phyloP scores from a whole-genome alignment of 805 yeast genomes.

The Hanseniaspora lachancei region DNA sequence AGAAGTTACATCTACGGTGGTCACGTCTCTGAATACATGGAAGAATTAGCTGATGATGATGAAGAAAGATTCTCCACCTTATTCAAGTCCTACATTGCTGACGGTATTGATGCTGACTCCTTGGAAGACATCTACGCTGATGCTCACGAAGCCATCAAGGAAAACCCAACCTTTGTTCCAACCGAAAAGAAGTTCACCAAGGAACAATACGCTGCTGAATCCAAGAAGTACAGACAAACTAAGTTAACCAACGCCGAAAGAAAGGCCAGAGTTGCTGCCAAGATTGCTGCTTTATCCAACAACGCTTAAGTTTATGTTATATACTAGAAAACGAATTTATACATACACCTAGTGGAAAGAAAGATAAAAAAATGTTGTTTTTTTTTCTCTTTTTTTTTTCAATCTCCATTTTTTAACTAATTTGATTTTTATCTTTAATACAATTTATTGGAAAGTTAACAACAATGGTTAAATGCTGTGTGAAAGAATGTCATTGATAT shows the following conservation, averaged over 20 bases:
- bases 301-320: conserved; percentile 18
- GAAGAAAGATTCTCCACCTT: conserved; percentile 96
- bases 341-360: background rate
- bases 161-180: conserved; percentile 81
- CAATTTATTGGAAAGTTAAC: background rate
- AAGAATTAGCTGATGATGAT: conserved; percentile 99
- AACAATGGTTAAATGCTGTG: too few species aligned
- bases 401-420: background rate
- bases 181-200: conserved; percentile 87
- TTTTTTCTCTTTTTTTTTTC: background rate
- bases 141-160: conserved; percentile 95
- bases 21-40: conserved; percentile 99
- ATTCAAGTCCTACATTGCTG: conserved; percentile 92
- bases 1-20: conserved; percentile 99
- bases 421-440: background rate
- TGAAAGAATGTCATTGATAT: too few species aligned
- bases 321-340: background rate
- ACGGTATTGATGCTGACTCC: conserved; percentile 93
- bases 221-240: conserved; percentile 78
- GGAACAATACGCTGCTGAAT: conserved; percentile 94
- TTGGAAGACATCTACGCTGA: conserved; percentile 88
- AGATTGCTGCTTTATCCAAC: conserved; percentile 80
- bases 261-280: conserved; percentile 74
- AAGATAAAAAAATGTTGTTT: background rate
- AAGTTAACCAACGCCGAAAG: conserved; percentile 89